Evolutionary conservation across 2,329 filamentous ascomycete species (phyloP).

Genomic region (Exophiala bonariae): DNA sequence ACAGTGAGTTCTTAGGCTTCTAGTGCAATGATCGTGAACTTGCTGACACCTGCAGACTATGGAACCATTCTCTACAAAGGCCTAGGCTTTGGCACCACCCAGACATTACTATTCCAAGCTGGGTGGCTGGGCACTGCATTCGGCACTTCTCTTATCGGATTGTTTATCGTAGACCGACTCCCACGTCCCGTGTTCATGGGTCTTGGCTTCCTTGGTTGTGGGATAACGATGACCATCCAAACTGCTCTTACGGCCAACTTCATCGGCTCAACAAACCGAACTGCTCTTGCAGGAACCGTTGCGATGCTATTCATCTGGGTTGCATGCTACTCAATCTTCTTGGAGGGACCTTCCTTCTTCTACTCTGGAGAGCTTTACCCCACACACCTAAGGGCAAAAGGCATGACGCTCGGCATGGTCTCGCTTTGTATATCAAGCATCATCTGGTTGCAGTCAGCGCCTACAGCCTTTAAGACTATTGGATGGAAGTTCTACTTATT

Average conservation of each 20-base stretch:
- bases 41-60: constrained; percentile 1
- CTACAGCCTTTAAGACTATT: constrained; percentile 27
- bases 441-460: constrained; percentile 19
- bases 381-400: constrained; percentile 23
- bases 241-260: constrained; percentile 4
- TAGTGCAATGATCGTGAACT: background rate
- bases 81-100: constrained; percentile 3
- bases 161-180: constrained; percentile 9
- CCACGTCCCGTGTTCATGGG: background rate
- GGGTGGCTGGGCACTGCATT: constrained; percentile 1
- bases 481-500: constrained; percentile 13
- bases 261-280: constrained; percentile 4
- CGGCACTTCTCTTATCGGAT: background rate
- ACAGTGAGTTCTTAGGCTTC: constrained; percentile 2
- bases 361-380: constrained; percentile 28
- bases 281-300: constrained; percentile 9
- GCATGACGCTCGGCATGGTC: constrained; percentile 19
- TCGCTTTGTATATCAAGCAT: constrained; percentile 18
- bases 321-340: constrained; percentile 7
- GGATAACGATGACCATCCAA: constrained; percentile 8
- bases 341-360: constrained; percentile 25
- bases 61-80: constrained; percentile 2
- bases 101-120: constrained; percentile 7
- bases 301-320: constrained; percentile 21
- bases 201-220: constrained; percentile 6